Evolutionary conservation across 345 rosid species (phyloP).

Genomic region (Citrus inodora): DNA sequence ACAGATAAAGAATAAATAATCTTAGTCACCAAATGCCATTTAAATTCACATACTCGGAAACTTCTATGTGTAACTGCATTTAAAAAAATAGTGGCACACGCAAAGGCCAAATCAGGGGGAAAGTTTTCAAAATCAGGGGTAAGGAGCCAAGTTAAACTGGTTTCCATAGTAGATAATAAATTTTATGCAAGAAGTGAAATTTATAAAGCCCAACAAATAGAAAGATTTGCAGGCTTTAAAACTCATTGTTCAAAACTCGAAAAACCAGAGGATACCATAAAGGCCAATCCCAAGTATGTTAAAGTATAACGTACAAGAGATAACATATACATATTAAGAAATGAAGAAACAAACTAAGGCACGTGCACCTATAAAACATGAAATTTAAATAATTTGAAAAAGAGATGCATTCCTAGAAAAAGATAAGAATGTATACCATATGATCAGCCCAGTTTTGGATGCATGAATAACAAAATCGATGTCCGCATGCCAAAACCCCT

Average conservation of each 20-base stretch:
- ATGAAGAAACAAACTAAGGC: not conserved
- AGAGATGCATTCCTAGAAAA: not conserved
- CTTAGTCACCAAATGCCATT: not conserved
- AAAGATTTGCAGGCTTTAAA: not conserved
- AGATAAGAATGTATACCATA: constrained; percentile 45
- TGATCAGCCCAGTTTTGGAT: constrained; percentile 79
- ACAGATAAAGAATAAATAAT: not conserved
- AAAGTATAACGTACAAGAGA: not conserved
- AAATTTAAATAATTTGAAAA: not conserved
- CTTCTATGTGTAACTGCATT: not conserved
- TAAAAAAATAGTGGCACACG: no score
- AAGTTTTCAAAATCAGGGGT: not conserved
- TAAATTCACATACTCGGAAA: not conserved
- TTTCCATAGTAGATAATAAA: no score
- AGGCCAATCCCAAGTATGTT: not conserved
- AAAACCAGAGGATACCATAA: not conserved
- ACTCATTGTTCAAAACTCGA: not conserved
- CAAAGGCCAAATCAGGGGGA: not conserved
- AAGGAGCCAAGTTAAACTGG: no score
- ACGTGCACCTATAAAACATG: not conserved
- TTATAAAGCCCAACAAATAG: not conserved
- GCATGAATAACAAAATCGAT: constrained; percentile 92
- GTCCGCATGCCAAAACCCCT: constrained; percentile 89
- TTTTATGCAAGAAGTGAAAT: not conserved
- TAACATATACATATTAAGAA: not conserved